These are phyloP conservation scores for Brassica juncea DNA, from an alignment of 345 rosid genomes.

Conservation along the genomic window DNA sequence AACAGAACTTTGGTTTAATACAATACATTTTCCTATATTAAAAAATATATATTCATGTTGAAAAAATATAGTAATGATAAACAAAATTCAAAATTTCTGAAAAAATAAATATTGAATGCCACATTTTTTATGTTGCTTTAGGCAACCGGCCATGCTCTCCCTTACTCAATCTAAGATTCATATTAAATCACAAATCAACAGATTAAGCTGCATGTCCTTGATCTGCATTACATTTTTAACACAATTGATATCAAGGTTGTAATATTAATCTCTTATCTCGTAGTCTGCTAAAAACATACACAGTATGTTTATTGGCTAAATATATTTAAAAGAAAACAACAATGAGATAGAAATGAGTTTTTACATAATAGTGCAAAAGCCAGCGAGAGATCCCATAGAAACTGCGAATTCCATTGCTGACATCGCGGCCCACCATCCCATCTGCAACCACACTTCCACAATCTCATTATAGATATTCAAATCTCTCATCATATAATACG, in stretches of 20 bases:
- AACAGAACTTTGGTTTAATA: too few relatives aligned
- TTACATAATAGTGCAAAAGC: conserved; percentile 30
- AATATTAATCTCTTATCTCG: background rate
- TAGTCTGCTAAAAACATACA: background rate
- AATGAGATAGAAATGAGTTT: background rate
- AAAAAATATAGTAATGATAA: too few relatives aligned
- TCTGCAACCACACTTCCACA: background rate
- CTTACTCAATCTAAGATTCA: too few relatives aligned
- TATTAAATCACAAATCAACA: too few relatives aligned
- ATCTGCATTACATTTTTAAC: too few relatives aligned
- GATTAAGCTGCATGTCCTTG: too few relatives aligned
- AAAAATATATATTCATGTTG: too few relatives aligned
- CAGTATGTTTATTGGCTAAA: background rate
- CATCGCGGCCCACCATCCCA: background rate
- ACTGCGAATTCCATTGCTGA: conserved; percentile 10
- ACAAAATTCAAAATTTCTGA: too few relatives aligned
- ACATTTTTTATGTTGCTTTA: too few relatives aligned
- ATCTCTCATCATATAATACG: background rate
- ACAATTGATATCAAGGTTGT: background rate
- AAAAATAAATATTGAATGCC: too few relatives aligned
- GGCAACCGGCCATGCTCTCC: too few relatives aligned
- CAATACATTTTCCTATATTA: too few relatives aligned
- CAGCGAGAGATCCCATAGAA: background rate
- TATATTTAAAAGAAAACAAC: background rate
- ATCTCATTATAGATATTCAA: background rate